A percentile compares a stretch with the other conserved stretches of the same genome.
These are phyloP conservation scores for Hericium coralloides DNA, from an alignment of 768 basidiomycete genomes.

Conservation along the genomic window DNA sequence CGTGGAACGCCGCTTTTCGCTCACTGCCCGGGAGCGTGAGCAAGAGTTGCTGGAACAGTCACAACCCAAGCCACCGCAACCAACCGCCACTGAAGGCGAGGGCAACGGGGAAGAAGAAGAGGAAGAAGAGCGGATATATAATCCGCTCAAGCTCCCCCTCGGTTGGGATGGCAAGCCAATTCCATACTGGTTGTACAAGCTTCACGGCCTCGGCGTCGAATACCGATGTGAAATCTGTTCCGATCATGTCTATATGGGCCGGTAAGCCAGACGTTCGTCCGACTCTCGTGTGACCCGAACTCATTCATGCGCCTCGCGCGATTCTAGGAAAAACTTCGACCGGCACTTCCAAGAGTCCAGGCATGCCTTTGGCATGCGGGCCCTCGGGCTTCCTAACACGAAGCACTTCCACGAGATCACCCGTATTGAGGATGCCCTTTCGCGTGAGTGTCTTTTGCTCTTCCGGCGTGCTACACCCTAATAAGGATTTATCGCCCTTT, in stretches of 20 bases:
- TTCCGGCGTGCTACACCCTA: background rate
- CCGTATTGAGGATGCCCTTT: constrained; percentile 90
- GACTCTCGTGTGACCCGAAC: background rate
- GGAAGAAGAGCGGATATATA: constrained; percentile 95
- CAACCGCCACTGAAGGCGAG: constrained; percentile 34
- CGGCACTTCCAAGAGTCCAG: constrained; percentile 95
- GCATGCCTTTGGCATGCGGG: constrained; percentile 97
- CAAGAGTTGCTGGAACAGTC: constrained; percentile 77
- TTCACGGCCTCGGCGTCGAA: constrained; percentile 97
- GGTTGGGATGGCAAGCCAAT: constrained; percentile 99
- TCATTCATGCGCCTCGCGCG: background rate
- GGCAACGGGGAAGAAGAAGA: constrained; percentile 72
- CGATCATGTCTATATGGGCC: constrained; percentile 94
- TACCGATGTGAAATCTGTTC: constrained; percentile 98
- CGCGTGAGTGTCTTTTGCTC: constrained; percentile 48
- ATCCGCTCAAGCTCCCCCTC: constrained; percentile 91
- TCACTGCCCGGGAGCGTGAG: constrained; percentile 97
- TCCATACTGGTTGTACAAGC: constrained; percentile 96
- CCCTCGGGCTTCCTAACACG: constrained; percentile 93
- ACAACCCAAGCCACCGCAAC: constrained; percentile 38
- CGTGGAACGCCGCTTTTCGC: constrained; percentile 91
- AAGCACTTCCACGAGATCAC: constrained; percentile 99
- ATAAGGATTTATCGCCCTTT: background rate
- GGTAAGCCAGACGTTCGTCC: constrained; percentile 34
- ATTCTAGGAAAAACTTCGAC: constrained; percentile 83